A percentile compares a stretch with the other conserved stretches of the same genome.
Conservation (phyloP, 371 early-diverging fungal species). For the Mortierella sp. region DNA sequence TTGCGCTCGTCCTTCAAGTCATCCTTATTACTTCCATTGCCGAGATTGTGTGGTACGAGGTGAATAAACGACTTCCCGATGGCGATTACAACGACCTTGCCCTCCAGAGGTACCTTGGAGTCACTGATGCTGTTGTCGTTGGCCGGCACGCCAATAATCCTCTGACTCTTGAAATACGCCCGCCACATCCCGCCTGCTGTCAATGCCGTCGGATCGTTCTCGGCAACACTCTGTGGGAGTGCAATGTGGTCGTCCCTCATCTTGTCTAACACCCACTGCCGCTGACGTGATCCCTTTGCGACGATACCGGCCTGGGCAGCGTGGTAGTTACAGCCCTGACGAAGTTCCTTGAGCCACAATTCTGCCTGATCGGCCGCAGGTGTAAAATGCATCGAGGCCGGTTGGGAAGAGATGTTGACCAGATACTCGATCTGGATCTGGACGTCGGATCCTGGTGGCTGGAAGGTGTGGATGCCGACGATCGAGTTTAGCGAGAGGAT, state of each 20-base stretch:
- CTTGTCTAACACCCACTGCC: slow-evolving; percentile 49
- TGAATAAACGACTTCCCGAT: slow-evolving; percentile 44
- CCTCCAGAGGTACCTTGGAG: slow-evolving; percentile 40
- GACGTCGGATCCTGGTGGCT: slow-evolving; percentile 22
- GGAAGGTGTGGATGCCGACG: slow-evolving; percentile 34
- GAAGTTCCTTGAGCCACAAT: slow-evolving; percentile 36
- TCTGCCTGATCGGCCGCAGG: slow-evolving; percentile 33
- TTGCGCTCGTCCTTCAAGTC: slow-evolving; percentile 47
- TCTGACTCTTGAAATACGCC: slow-evolving; percentile 43
- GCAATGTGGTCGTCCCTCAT: slow-evolving; percentile 38
- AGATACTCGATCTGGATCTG: slow-evolving; percentile 45
- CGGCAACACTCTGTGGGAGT: slow-evolving; percentile 42
- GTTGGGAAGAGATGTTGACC: slow-evolving; percentile 40
- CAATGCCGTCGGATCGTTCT: slow-evolving; percentile 42
- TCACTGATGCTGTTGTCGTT: slow-evolving; percentile 18
- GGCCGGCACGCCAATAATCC: slow-evolving; percentile 33
- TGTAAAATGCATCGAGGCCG: slow-evolving; percentile 46
- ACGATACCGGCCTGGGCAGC: slow-evolving; percentile 36
- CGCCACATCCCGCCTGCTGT: slow-evolving; percentile 55
- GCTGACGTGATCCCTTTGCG: slow-evolving; percentile 44
- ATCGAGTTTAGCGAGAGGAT: slow-evolving; percentile 38
- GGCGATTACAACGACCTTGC: slow-evolving; percentile 43
- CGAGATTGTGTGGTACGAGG: slow-evolving; percentile 47
- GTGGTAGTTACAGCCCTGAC: slow-evolving; percentile 50
- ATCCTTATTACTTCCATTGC: slow-evolving; percentile 47